These are phyloP conservation scores for Yamadazyma dushanensis DNA, from an alignment of 1,139 yeast genomes.

Conservation along the genomic window DNA sequence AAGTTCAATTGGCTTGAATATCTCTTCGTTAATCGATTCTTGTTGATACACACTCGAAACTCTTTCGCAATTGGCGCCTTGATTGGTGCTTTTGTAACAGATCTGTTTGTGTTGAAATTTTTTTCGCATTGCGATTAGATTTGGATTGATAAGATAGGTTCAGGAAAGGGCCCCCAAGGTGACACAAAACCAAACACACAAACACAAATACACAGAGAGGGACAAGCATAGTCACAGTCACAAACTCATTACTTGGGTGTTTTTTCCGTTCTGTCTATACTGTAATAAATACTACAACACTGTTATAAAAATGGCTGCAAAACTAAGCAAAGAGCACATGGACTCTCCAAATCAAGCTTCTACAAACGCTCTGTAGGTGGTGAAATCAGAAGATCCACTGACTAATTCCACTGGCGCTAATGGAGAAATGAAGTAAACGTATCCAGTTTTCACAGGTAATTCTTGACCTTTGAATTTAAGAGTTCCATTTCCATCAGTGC, in stretches of 20 bases:
- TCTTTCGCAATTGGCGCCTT: conserved; percentile 2
- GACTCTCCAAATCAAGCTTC: conserved; percentile 45
- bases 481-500: conserved; percentile 77
- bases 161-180: no score
- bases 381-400: conserved; percentile 56
- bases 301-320: neutral
- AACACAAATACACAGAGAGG: no score
- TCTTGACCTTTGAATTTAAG: conserved; percentile 45
- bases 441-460: conserved; percentile 60
- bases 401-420: conserved; percentile 60
- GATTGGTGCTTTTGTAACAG: neutral
- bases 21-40: no score
- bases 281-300: neutral
- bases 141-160: no score
- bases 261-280: no score
- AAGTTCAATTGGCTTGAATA: no score
- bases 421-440: conserved; percentile 84
- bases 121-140: conserved; percentile 1
- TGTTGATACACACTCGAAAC: no score
- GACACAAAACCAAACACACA: no score
- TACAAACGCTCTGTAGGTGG: conserved; percentile 84
- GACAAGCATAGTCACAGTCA: no score
- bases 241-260: no score
- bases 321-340: neutral
- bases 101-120: neutral